phyloP scores from a whole-genome alignment of 1,139 yeast species.

The Sugiyamaella xylanicola region DNA sequence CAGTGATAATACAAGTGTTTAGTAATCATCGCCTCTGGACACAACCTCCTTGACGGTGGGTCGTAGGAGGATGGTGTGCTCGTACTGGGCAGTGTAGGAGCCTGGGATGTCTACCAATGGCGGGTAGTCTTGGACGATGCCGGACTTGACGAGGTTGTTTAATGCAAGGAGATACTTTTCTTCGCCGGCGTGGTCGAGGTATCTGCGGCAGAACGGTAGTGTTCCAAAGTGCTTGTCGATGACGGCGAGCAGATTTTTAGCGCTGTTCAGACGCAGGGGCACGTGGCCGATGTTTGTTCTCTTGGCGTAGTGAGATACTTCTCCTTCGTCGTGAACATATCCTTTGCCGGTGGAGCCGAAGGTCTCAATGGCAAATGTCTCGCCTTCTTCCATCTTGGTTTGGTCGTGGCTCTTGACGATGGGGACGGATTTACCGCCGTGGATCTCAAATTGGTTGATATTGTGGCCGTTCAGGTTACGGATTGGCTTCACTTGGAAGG shows the following conservation, averaged over 20 bases:
- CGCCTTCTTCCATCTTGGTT: slow-evolving; percentile 99
- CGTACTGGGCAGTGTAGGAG: slow-evolving; percentile 92
- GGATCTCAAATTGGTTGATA: slow-evolving; percentile 79
- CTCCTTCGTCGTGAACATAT: slow-evolving; percentile 82
- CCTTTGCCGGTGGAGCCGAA: slow-evolving; percentile 97
- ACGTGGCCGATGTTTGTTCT: slow-evolving; percentile 53
- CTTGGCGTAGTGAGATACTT: slow-evolving; percentile 89
- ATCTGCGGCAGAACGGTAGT: slow-evolving; percentile 94
- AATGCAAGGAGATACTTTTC: slow-evolving; percentile 90
- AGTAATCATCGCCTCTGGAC: slow-evolving; percentile 93
- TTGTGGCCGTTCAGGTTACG: slow-evolving; percentile 94
- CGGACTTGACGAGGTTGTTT: slow-evolving; percentile 81
- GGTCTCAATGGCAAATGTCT: slow-evolving; percentile 96
- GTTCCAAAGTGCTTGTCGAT: slow-evolving; percentile 88
- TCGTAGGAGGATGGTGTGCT: slow-evolving; percentile 88
- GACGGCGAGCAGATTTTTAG: slow-evolving; percentile 63
- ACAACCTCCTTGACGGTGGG: slow-evolving; percentile 94
- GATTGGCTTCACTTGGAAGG: slow-evolving; percentile 83
- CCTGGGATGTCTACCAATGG: slow-evolving; percentile 88
- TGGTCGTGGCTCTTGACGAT: slow-evolving; percentile 90
- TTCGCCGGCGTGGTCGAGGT: slow-evolving; percentile 87
- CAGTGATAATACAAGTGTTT: slow-evolving; percentile 18
- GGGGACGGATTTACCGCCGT: slow-evolving; percentile 95
- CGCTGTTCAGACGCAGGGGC: slow-evolving; percentile 62
- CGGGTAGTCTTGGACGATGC: slow-evolving; percentile 91